Base-by-base conservation (phyloP, 2,329 filamentous ascomycete genomes). In the Hypoxylon sp. region DNA sequence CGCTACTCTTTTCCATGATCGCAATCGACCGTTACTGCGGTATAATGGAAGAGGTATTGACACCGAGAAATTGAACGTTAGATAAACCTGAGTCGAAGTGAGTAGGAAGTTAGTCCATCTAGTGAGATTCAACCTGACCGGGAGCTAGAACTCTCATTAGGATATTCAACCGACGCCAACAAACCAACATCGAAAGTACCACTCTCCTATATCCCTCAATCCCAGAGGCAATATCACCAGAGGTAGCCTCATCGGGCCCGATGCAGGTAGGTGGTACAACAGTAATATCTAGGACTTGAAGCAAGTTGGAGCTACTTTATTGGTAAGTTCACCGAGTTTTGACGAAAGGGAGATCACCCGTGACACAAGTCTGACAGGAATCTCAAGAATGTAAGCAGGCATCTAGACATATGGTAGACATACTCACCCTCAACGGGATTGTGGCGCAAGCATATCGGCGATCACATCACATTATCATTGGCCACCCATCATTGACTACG, bases 1-100 rank as follows among this genome's bases (percentile, higher is more conserved):
- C 53, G 5, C 34, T 57, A n/a, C 45, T 38, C 43, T 63, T 63
- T 48, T 63, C 60, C 60, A 63, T 63, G 13, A 9, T 2, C n/a
- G 11, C n/a, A 41, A 11, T 5, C 5, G 13, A 5, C n/a, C 2
- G 11, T 5, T 53, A 3, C 4, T 53, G 14, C 3, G 11, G 7
- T 28, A n/a, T 11, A 53, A 5, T 25, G 2, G 11, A 25, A 17
- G 11, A 23, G 10, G 14, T 38, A 19, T 38, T 9, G n/a, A n/a
- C n/a, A 28, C n/a, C 14, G 21, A 43, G 34, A 19, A 11, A 41
- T 19, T 43, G 14, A 19, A 53, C 3, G 14, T 10, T 14, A 53
- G 6, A 14, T 3, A 17, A 41, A 25, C 9, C 23, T 52, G 34
- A 23, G 46, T 10, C n/a, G 14, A 14, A 32, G 10, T 10, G 19